phyloP scores from a whole-genome alignment of 2,329 filamentous ascomycete genomes.

The Thielaviopsis populi region DNA sequence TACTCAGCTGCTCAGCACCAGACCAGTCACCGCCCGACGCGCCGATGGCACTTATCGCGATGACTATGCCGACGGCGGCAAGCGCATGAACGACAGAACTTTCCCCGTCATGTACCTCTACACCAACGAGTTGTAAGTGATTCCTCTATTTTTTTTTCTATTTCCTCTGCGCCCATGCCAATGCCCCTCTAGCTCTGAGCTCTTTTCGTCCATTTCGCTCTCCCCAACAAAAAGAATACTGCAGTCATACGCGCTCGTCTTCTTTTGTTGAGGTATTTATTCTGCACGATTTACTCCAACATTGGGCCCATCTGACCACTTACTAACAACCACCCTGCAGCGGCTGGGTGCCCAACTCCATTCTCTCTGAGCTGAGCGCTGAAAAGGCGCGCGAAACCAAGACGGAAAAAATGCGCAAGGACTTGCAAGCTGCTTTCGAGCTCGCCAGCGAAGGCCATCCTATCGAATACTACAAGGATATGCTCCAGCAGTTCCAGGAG shows the following conservation, averaged over 20 bases:
- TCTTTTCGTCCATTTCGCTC: neutral
- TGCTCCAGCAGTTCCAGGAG: constrained; percentile 57
- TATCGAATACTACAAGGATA: constrained; percentile 67
- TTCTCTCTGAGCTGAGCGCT: constrained; percentile 61
- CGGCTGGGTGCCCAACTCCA: constrained; percentile 79
- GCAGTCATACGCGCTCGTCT: too few species aligned
- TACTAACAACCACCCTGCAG: constrained; percentile 32
- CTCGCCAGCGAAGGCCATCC: constrained; percentile 66
- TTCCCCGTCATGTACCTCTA: constrained; percentile 91
- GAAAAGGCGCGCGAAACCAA: constrained; percentile 53
- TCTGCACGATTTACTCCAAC: neutral
- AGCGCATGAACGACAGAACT: constrained; percentile 68
- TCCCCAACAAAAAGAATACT: neutral
- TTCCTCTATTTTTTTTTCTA: neutral
- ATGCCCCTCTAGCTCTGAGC: neutral
- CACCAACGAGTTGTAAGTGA: constrained; percentile 91
- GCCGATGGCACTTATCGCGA: constrained; percentile 76
- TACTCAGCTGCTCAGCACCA: constrained; percentile 54
- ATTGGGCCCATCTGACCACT: neutral
- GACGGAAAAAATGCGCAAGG: constrained; percentile 66
- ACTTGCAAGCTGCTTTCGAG: constrained; percentile 61
- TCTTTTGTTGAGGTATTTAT: neutral
- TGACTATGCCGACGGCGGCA: constrained; percentile 75
- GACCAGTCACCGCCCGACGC: constrained; percentile 71
- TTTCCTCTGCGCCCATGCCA: neutral